A percentile compares a stretch with the other conserved stretches of the same genome.
Evolutionary conservation across 768 basidiomycete species (phyloP).

Genomic region (Boletus fagicola): DNA sequence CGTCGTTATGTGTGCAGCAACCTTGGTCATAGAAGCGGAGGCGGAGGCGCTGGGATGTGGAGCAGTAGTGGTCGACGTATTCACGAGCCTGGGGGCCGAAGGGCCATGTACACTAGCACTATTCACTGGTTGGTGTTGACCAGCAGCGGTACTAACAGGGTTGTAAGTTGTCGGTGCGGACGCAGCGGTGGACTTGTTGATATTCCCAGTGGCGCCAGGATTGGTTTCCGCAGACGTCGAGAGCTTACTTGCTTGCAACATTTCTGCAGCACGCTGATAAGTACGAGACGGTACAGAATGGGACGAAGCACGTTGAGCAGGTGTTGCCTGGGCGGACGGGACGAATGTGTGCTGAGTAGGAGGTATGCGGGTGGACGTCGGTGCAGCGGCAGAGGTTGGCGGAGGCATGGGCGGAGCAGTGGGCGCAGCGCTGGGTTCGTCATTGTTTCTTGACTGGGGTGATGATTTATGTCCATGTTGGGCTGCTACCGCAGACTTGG

Average conservation of each 20-base stretch:
- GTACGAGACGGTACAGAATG: slow-evolving; percentile 21
- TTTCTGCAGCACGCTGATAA: slow-evolving; percentile 26
- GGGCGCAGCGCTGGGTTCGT: slow-evolving; percentile 12
- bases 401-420: slow-evolving; percentile 21
- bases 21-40: slow-evolving; percentile 10
- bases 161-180: slow-evolving; percentile 9
- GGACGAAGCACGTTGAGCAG: slow-evolving; percentile 22
- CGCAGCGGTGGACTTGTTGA: slow-evolving; percentile 7
- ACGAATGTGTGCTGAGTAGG: slow-evolving; percentile 18
- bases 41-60: slow-evolving; percentile 2
- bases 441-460: slow-evolving; percentile 24
- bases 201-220: neutral
- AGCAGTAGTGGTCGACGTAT: slow-evolving; percentile 1
- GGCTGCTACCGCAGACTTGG: slow-evolving; percentile 9
- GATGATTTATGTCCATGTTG: slow-evolving; percentile 16
- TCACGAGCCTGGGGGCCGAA: slow-evolving; percentile 11
- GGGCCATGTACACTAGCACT: slow-evolving; percentile 3
- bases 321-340: slow-evolving; percentile 4
- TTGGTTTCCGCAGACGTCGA: slow-evolving; percentile 5
- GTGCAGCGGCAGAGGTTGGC: slow-evolving; percentile 8
- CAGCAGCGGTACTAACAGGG: neutral
- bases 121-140: slow-evolving; percentile 14
- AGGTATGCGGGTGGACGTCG: slow-evolving; percentile 20
- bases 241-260: slow-evolving; percentile 20
- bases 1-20: slow-evolving; percentile 1